These are phyloP conservation scores for Ligustrum vulgare DNA, from an alignment of 257 asterid species.

Conservation along the genomic window DNA sequence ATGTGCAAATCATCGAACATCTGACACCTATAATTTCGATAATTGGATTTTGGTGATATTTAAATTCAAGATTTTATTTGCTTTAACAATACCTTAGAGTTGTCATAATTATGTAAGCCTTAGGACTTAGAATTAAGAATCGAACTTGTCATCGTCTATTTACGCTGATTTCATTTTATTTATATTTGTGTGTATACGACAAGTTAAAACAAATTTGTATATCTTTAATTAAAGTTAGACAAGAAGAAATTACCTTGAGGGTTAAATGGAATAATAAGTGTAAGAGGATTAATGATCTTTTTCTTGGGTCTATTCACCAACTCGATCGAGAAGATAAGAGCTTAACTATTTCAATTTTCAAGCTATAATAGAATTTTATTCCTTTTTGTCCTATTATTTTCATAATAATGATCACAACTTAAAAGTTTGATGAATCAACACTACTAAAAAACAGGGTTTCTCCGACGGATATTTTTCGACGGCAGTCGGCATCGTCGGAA, in stretches of 20 bases:
- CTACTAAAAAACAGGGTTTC: no score
- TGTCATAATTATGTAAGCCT: not conserved
- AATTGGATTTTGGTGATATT: not conserved
- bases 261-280: slow-evolving; percentile 11
- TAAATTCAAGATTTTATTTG: not conserved
- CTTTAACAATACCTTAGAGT: not conserved
- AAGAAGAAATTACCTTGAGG: not conserved
- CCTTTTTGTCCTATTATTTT: slow-evolving; percentile 8
- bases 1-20: no score
- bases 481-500: no score
- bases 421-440: slow-evolving; percentile 16
- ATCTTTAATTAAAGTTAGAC: not conserved
- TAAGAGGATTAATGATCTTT: slow-evolving; percentile 21
- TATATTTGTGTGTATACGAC: no score
- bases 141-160: not conserved
- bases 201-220: not conserved
- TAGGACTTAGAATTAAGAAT: not conserved
- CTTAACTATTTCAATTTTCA: no score
- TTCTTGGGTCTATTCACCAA: no score
- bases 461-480: no score
- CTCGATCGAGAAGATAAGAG: no score
- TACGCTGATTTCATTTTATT: not conserved
- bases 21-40: not conserved
- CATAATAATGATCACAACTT: slow-evolving; percentile 33
- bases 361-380: no score